Evolutionary conservation across 2,329 filamentous ascomycete species (phyloP).

Genomic region (Thelonectria rubi): DNA sequence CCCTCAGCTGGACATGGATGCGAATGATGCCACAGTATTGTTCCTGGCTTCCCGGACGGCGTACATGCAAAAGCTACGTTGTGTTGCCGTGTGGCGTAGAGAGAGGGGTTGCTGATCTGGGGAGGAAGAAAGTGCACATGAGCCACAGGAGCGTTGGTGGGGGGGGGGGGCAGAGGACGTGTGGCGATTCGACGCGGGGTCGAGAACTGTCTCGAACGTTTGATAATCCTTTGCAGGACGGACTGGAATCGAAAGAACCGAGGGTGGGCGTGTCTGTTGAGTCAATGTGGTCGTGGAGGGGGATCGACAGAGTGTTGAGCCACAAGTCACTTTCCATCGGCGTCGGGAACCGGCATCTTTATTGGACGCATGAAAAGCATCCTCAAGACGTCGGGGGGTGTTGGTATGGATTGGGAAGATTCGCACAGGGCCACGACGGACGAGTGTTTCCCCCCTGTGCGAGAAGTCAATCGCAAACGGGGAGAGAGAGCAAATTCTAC

Average conservation of each 20-base stretch:
- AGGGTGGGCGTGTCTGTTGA: constrained; percentile 31
- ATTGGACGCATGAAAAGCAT: constrained; percentile 23
- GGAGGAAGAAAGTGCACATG: constrained; percentile 15
- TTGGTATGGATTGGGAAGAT: not conserved
- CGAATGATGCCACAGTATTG: too few relatives aligned
- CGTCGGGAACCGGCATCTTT: constrained; percentile 20
- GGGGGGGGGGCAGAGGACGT: not conserved
- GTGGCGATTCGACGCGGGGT: constrained; percentile 6
- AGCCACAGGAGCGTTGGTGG: constrained; percentile 34
- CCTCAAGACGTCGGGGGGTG: constrained; percentile 1
- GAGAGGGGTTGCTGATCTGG: constrained; percentile 11
- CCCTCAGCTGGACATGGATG: constrained; percentile 39
- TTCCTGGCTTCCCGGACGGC: not conserved
- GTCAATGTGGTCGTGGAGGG: constrained; percentile 19
- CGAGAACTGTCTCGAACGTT: constrained; percentile 4
- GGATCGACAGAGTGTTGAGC: constrained; percentile 39
- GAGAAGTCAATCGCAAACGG: not conserved
- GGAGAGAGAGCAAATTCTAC: not conserved
- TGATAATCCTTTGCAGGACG: not conserved
- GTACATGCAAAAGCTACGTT: not conserved
- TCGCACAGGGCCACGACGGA: not conserved
- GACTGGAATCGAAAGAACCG: constrained; percentile 16
- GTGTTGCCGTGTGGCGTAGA: constrained; percentile 30
- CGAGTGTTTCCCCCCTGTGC: not conserved
- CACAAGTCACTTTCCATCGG: constrained; percentile 42